A percentile compares a stretch with the other conserved stretches of the same genome.
Conservation (phyloP, 1,284 basidiomycete genomes). For the Microbotryum intermedium region DNA sequence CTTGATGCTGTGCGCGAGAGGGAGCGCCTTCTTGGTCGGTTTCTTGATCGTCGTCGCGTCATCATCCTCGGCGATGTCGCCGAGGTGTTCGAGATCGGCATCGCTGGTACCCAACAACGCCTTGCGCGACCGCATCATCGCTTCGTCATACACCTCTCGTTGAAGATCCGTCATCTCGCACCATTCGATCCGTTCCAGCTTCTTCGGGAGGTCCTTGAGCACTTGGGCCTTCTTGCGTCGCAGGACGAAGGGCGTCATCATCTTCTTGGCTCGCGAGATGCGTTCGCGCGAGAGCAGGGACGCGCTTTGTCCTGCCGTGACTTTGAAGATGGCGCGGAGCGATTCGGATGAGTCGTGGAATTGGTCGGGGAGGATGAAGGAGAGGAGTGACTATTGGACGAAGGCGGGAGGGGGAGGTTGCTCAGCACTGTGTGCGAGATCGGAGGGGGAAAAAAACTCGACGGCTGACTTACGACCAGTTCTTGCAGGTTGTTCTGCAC, state of each 20-base stretch:
- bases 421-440: slow-evolving; percentile 6
- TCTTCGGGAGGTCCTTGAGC: slow-evolving; percentile 81
- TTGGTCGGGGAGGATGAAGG: slow-evolving; percentile 90
- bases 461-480: slow-evolving; percentile 66
- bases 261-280: slow-evolving; percentile 65
- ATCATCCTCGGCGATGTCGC: slow-evolving; percentile 28
- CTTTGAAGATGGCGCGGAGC: slow-evolving; percentile 92
- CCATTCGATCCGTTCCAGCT: slow-evolving; percentile 85
- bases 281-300: slow-evolving; percentile 72
- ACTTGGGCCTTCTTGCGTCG: slow-evolving; percentile 92
- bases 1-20: slow-evolving; percentile 2
- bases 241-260: slow-evolving; percentile 98
- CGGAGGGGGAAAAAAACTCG: neutral
- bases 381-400: slow-evolving; percentile 72
- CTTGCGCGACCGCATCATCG: slow-evolving; percentile 72
- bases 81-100: slow-evolving; percentile 35
- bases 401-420: neutral
- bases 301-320: slow-evolving; percentile 75
- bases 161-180: slow-evolving; percentile 87
- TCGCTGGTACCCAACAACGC: slow-evolving; percentile 55
- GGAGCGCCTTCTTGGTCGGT: slow-evolving; percentile 13
- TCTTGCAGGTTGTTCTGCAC: slow-evolving; percentile 79
- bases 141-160: slow-evolving; percentile 72
- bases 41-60: slow-evolving; percentile 35
- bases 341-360: slow-evolving; percentile 67